Conservation (phyloP, 1,284 basidiomycete species). For the Trichosporon sp. region DNA sequence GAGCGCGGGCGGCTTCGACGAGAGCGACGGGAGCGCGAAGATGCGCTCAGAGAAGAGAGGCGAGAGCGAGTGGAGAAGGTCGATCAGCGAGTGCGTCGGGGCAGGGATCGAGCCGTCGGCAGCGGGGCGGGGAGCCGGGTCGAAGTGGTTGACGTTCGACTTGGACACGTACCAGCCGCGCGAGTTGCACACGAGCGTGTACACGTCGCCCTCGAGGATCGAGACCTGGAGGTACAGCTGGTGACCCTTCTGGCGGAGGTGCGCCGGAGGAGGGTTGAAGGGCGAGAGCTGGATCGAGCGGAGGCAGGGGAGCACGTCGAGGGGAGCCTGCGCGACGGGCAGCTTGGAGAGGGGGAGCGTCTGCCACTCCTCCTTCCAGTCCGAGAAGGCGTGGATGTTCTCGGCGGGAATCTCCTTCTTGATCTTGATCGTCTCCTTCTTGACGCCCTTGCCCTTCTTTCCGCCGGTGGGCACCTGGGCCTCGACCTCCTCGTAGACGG, state of each 20-base stretch:
- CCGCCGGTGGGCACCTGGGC: slow-evolving; percentile 26
- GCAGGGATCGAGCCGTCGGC: slow-evolving; percentile 30
- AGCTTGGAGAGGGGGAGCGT: slow-evolving; percentile 35
- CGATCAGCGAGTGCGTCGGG: slow-evolving; percentile 52
- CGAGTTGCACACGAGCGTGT: slow-evolving; percentile 53
- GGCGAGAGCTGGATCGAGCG: slow-evolving; percentile 52
- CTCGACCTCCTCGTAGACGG: slow-evolving; percentile 35
- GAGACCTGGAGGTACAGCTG: slow-evolving; percentile 54
- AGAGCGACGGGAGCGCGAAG: slow-evolving; percentile 36
- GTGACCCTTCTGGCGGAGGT: slow-evolving; percentile 53
- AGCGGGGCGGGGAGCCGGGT: slow-evolving; percentile 44
- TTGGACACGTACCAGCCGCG: slow-evolving; percentile 55
- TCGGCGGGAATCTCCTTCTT: slow-evolving; percentile 35
- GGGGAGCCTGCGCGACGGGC: slow-evolving; percentile 40
- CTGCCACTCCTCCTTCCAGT: slow-evolving; percentile 39
- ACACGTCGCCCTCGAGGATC: slow-evolving; percentile 54
- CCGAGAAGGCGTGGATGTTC: slow-evolving; percentile 45
- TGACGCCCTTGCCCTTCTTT: slow-evolving; percentile 32
- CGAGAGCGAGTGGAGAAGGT: slow-evolving; percentile 52
- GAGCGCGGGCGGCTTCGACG: slow-evolving; percentile 29
- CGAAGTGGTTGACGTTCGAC: slow-evolving; percentile 49
- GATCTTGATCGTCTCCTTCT: slow-evolving; percentile 39
- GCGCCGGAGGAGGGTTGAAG: slow-evolving; percentile 58
- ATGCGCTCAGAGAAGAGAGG: slow-evolving; percentile 47
- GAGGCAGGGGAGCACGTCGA: slow-evolving; percentile 44